phyloP scores from a whole-genome alignment of 805 yeast genomes.

The Diddensiella caesifluorescens region DNA sequence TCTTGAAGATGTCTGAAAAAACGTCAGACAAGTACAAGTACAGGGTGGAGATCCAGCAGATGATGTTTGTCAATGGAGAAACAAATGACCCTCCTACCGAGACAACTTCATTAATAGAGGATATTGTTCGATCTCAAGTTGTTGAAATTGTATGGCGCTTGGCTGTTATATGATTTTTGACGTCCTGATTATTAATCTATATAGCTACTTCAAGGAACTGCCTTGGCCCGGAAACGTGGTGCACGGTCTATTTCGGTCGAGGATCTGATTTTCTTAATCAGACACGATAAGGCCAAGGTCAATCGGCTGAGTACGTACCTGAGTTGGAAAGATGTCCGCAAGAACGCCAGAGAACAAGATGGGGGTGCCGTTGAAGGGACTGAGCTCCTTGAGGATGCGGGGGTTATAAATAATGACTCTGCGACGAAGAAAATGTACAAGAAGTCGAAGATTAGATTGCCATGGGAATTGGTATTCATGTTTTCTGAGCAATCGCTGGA shows the following conservation, averaged over 20 bases:
- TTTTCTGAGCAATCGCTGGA: slow-evolving; percentile 84
- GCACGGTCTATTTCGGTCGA: slow-evolving; percentile 83
- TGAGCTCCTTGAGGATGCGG: slow-evolving; percentile 46
- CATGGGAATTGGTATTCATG: slow-evolving; percentile 96
- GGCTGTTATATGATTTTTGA: too few species aligned
- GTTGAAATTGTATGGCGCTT: slow-evolving; percentile 64
- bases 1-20: background rate
- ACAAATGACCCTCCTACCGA: slow-evolving; percentile 90
- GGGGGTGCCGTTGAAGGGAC: slow-evolving; percentile 55
- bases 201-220: slow-evolving; percentile 59
- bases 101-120: slow-evolving; percentile 89
- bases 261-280: slow-evolving; percentile 84
- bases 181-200: too few species aligned
- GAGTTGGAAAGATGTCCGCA: slow-evolving; percentile 96
- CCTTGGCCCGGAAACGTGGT: slow-evolving; percentile 73
- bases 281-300: slow-evolving; percentile 93
- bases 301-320: slow-evolving; percentile 83
- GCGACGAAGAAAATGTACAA: slow-evolving; percentile 47
- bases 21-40: slow-evolving; percentile 50
- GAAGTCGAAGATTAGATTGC: slow-evolving; percentile 74
- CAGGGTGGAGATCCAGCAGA: slow-evolving; percentile 86
- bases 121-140: slow-evolving; percentile 91
- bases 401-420: slow-evolving; percentile 32
- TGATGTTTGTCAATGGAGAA: slow-evolving; percentile 99
- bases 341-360: slow-evolving; percentile 64